A percentile compares a stretch with the other conserved stretches of the same genome.
Conservation (phyloP, 257 asterid genomes). For the Leptodermis oblonga region DNA sequence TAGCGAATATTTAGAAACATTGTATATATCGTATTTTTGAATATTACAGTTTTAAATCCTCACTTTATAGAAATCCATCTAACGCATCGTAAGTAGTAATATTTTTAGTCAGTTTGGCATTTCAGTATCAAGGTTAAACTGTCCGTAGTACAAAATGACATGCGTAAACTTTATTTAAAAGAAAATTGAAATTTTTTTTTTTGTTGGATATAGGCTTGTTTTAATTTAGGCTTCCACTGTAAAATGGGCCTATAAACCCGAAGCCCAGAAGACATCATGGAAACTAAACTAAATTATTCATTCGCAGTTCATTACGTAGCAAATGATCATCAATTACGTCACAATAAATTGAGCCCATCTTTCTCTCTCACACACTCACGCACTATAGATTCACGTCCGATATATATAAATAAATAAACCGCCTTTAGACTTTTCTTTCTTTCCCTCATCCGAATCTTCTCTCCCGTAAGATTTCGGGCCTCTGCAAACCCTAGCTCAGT, state of each 20-base stretch:
- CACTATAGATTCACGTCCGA: not conserved
- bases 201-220: not conserved
- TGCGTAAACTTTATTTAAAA: too few species aligned
- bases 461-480: not conserved
- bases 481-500: slow-evolving; percentile 16
- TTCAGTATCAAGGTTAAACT: too few species aligned
- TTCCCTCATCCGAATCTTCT: not conserved
- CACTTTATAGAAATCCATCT: too few species aligned
- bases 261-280: too few species aligned
- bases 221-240: not conserved
- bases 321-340: not conserved
- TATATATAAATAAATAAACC: not conserved
- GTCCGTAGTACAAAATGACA: too few species aligned
- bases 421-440: not conserved
- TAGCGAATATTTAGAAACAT: too few species aligned
- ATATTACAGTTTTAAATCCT: too few species aligned
- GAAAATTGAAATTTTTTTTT: too few species aligned
- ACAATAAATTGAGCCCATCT: not conserved
- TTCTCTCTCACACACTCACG: slow-evolving; percentile 3
- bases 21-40: too few species aligned
- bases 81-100: too few species aligned
- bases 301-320: not conserved
- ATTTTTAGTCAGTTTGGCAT: too few species aligned
- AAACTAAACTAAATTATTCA: too few species aligned
- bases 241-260: not conserved